Base-by-base conservation (phyloP, 2,329 filamentous ascomycete species). In the Bipolaris sorokiniana region DNA sequence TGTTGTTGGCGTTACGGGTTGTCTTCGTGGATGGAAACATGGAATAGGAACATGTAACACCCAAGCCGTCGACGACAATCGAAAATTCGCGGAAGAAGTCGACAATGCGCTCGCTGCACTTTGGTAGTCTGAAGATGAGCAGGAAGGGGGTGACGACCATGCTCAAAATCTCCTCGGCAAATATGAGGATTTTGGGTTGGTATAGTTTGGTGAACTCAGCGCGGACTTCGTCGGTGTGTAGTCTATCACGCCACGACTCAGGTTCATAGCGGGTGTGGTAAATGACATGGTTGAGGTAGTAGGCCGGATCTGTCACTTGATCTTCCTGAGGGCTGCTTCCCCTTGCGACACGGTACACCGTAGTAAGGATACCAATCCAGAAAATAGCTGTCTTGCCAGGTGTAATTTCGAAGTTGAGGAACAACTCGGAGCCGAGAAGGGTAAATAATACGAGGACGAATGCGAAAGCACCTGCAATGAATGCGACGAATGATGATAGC, bases 81-180 rank as follows among this genome's bases (percentile, higher is more conserved):
- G 95, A 98, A 67, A 98, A 97, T 73, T 99, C 95, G 37, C 95
- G 88, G 81, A 99, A 98, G 77, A 99, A 99, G 77, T 99, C 95
- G 56, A 98, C 89, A 62, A 99, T 89, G 57, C 93, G 91, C 65
- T 98, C 94, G 73, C 90, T 94, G 75, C 91, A 96, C 66, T 88
- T 90, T 0, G 93, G 92, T 33, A 98, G 83, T 59, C 91, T 93
- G 71, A 91, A 89, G 79, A 93, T 90, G 11, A 99, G 84, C 40
- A 99, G 85, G 68, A 97, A 88, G 0, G 95, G 95, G 0, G 94
- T 96, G 55, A 96, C 89, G 52, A 98, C 85, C 73, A 99, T 96
- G 69, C 93, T 94, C 58, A 97, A 78, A 4, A 98, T 87, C 70
- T 99, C 95, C 74, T 97, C 92, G 1, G 96, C 72, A 69, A 99